Evolutionary conservation across 306 rosid species (phyloP), one percentile per base, ranked within the genome.

Genomic region (Malus sylvestris): DNA sequence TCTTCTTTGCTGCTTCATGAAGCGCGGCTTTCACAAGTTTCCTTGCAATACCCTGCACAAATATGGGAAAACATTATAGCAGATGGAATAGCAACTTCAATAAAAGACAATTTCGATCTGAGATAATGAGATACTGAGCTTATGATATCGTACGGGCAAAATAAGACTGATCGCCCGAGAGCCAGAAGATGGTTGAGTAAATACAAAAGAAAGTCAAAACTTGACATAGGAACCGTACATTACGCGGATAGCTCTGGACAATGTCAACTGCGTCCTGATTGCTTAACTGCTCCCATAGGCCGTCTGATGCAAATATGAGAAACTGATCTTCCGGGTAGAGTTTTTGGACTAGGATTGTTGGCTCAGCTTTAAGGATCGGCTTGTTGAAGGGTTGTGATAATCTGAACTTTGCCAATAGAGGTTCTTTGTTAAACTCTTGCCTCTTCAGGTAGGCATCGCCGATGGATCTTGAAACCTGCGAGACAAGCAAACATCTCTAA

Each of bases 381-480:
- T 79, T 67, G 76, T 86, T 83, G 76, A 92, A 96, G 45, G 97
- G 82, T 76, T 87, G 86, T 12, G 89, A 5, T 27, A 96, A 84
- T 79, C 99, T 89, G 80, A 96, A 96, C 83, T 96, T 96, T 8
- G 93, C 3, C 75, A 89, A 49, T 12, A 96, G 84, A 72, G 99
- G 99, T 76, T 88, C 91, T 81, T 75, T 80, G 78, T 96, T 93
- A 76, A 96, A 96, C 85, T 93, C 97, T 61, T 80, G 73, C 74
- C 71, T 91, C 83, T 96, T 96, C 78, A 96, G 83, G 83, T 96
- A 96, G 19, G 99, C 99, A 84, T 96, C 99, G 13, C 99, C 99
- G 55, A 96, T 82, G 76, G 99, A 93, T 85, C 99, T 91, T 62
- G 98, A 96, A 85, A 96, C 81, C 98, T 95, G 80, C 77, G 86